phyloP scores from a whole-genome alignment of 1,284 basidiomycete genomes.

The Termitomyces sp. region DNA sequence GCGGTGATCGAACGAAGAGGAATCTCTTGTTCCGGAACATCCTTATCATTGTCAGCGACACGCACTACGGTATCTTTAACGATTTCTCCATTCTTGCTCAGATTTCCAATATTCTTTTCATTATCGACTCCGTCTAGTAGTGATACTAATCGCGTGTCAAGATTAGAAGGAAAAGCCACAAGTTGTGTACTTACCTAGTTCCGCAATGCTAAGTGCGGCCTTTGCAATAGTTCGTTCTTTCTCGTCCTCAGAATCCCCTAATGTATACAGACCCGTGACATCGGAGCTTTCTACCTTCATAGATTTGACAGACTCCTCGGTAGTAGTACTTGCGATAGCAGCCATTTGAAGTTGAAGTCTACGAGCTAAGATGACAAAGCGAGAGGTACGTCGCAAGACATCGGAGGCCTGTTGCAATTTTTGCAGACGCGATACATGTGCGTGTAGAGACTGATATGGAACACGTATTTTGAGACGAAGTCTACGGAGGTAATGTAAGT shows the following conservation, averaged over 20 bases:
- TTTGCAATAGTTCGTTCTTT: conserved; percentile 84
- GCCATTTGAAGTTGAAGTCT: conserved; percentile 78
- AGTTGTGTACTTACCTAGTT: conserved; percentile 58
- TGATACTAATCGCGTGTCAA: conserved; percentile 25
- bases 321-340: conserved; percentile 42
- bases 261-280: conserved; percentile 4
- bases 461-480: conserved; percentile 79
- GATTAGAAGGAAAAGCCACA: neutral
- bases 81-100: neutral
- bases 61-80: neutral
- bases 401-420: conserved; percentile 79
- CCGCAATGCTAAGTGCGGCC: conserved; percentile 86
- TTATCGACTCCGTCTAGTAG: conserved; percentile 31
- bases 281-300: conserved; percentile 8
- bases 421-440: conserved; percentile 66
- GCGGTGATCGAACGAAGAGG: conserved; percentile 68
- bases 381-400: conserved; percentile 73
- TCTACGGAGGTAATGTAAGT: conserved; percentile 33
- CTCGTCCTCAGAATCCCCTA: conserved; percentile 60
- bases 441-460: conserved; percentile 72
- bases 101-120: conserved; percentile 1
- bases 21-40: conserved; percentile 25
- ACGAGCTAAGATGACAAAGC: conserved; percentile 78
- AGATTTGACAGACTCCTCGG: conserved; percentile 10
- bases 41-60: conserved; percentile 10